Conservation (phyloP, 2,329 filamentous ascomycete species). For the Pestalotiopsis sp. region DNA sequence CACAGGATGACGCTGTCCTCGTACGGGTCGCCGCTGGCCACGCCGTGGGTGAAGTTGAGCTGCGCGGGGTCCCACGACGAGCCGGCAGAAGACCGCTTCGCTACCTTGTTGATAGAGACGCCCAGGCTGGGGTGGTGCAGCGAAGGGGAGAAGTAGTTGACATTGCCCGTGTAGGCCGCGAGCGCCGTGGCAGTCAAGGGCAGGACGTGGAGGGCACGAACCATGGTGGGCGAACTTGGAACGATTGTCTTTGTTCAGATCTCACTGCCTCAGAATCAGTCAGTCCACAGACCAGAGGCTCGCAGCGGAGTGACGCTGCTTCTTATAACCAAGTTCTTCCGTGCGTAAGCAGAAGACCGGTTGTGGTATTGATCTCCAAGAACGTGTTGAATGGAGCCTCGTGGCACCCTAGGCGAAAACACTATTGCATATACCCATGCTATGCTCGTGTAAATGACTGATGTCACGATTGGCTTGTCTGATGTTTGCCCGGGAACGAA, state of each 20-base stretch:
- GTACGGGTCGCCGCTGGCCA: constrained; percentile 46
- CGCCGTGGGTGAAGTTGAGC: constrained; percentile 61
- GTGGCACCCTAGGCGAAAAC: neutral
- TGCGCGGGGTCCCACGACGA: constrained; percentile 43
- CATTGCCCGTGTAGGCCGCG: constrained; percentile 38
- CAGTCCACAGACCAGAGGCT: neutral
- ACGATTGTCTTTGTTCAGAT: neutral
- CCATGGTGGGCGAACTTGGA: constrained; percentile 16
- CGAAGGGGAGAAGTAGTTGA: constrained; percentile 63
- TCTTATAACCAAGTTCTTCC: neutral
- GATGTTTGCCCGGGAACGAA: neutral
- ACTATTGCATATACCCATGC: neutral
- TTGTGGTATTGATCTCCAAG: neutral
- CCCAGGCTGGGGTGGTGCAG: constrained; percentile 59
- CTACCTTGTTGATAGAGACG: constrained; percentile 57
- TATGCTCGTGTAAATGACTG: neutral
- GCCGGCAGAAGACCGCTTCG: constrained; percentile 50
- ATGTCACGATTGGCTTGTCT: constrained; percentile 1
- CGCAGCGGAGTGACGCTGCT: neutral
- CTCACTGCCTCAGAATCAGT: neutral
- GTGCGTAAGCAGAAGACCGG: neutral
- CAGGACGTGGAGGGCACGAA: constrained; percentile 15
- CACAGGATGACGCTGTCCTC: constrained; percentile 56
- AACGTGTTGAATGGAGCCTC: neutral
- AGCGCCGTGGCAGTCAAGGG: constrained; percentile 17